Conservation (phyloP, 202 grass and related monocot species). For the Dendrocalamus latiflorus region DNA sequence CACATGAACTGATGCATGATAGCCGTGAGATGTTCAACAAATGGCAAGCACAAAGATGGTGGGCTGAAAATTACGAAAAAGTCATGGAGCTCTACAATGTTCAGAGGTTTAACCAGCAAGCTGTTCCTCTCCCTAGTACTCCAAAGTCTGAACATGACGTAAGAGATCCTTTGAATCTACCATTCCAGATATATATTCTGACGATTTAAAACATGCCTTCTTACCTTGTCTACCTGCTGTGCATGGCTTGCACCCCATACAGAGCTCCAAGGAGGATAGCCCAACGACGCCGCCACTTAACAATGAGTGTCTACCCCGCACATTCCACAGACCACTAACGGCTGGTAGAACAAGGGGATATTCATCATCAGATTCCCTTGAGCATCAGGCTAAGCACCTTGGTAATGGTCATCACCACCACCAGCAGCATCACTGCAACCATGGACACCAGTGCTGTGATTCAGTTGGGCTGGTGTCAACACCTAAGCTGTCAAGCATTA, state of each 20-base stretch:
- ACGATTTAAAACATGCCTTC: not conserved
- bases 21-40: too few relatives aligned
- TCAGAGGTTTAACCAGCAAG: conserved; percentile 63
- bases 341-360: conserved; percentile 40
- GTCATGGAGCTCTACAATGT: conserved; percentile 93
- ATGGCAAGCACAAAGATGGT: conserved; percentile 90
- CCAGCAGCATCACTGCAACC: conserved; percentile 34
- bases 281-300: conserved; percentile 39
- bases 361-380: conserved; percentile 57
- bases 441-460: conserved; percentile 23
- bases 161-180: not conserved
- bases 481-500: conserved; percentile 71
- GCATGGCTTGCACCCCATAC: conserved; percentile 12
- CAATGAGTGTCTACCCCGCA: conserved; percentile 38
- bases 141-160: conserved; percentile 54
- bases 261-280: conserved; percentile 68
- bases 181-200: not conserved
- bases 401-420: conserved; percentile 4
- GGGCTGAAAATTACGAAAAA: conserved; percentile 86
- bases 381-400: conserved; percentile 30
- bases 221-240: not conserved
- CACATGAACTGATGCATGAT: conserved; percentile 15
- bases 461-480: conserved; percentile 49
- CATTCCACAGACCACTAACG: conserved; percentile 36
- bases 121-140: conserved; percentile 54